Percentiles rank a stretch among this genome's conserved stretches.
Evolutionary conservation across 495 filamentous ascomycete species (phyloP).

Genomic region (Terfezia boudieri): DNA sequence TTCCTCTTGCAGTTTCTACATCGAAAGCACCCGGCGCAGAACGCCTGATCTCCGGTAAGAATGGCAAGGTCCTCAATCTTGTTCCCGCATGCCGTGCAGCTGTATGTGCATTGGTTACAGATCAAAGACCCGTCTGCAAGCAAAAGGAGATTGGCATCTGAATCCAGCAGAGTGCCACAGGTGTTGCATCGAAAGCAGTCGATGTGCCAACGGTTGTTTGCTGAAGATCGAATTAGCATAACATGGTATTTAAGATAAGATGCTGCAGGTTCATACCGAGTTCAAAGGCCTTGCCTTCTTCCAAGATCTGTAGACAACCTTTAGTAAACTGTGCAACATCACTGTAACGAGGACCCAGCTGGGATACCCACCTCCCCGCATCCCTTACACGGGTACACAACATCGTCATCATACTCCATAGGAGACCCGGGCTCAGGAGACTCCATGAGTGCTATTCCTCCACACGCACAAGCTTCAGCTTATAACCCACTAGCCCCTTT

Average conservation of each 20-base stretch:
- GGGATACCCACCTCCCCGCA: conserved; percentile 61
- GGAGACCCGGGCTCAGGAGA: conserved; percentile 49
- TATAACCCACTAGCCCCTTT: no score
- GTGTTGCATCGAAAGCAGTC: conserved; percentile 98
- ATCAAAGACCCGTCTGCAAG: conserved; percentile 96
- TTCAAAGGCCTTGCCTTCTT: conserved; percentile 97
- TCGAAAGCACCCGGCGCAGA: conserved; percentile 89
- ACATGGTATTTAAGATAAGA: not conserved
- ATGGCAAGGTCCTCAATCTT: conserved; percentile 99
- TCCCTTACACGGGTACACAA: conserved; percentile 80
- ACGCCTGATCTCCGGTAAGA: conserved; percentile 95
- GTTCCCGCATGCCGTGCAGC: conserved; percentile 86
- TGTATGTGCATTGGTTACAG: conserved; percentile 98
- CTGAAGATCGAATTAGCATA: conserved; percentile 24
- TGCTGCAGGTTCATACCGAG: conserved; percentile 38
- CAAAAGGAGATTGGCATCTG: conserved; percentile 89
- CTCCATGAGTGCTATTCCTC: conserved; percentile 25
- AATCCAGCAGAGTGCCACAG: conserved; percentile 86
- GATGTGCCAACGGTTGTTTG: conserved; percentile 97
- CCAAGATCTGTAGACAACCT: conserved; percentile 44
- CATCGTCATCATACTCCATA: conserved; percentile 62
- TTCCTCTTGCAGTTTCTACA: conserved; percentile 96
- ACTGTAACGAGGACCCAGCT: not conserved
- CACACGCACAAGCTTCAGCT: not conserved
- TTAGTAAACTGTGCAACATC: conserved; percentile 6